Evolutionary conservation across 345 rosid species (phyloP).

Genomic region (Pistacia vera): DNA sequence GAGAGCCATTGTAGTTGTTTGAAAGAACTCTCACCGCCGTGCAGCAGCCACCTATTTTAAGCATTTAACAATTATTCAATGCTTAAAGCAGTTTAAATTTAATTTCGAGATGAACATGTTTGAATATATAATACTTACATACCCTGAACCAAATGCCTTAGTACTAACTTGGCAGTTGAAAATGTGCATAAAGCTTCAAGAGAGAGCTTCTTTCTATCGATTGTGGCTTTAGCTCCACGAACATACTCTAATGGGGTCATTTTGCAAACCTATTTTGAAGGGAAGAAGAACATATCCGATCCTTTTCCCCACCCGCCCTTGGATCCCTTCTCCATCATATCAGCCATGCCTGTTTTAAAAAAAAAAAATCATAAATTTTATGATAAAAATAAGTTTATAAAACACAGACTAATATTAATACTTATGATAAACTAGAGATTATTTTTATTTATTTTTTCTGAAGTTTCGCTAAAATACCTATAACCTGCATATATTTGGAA

Average conservation of each 20-base stretch:
- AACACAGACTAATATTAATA: no score
- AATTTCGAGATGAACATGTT: background rate
- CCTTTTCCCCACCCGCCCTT: constrained; percentile 60
- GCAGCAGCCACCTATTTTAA: constrained; percentile 37
- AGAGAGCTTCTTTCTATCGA: constrained; percentile 61
- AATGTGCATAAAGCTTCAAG: constrained; percentile 54
- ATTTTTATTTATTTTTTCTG: no score
- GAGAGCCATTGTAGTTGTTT: constrained; percentile 52
- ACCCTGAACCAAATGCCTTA: constrained; percentile 48
- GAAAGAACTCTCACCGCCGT: constrained; percentile 37
- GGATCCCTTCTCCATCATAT: constrained; percentile 56
- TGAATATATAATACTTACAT: background rate
- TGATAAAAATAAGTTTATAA: no score
- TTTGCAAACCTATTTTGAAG: constrained; percentile 35
- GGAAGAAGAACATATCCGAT: constrained; percentile 59
- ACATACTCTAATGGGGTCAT: constrained; percentile 59
- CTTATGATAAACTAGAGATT: no score
- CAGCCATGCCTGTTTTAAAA: constrained; percentile 43
- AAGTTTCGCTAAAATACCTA: no score
- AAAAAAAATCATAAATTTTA: no score
- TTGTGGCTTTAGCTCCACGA: constrained; percentile 49
- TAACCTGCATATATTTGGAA: no score
- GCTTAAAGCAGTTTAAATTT: no score
- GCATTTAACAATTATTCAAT: no score
- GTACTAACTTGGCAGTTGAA: constrained; percentile 32